Percentiles rank a stretch among this genome's conserved stretches.
Conservation (phyloP, 768 basidiomycete species). For the Serendipita sp. region DNA sequence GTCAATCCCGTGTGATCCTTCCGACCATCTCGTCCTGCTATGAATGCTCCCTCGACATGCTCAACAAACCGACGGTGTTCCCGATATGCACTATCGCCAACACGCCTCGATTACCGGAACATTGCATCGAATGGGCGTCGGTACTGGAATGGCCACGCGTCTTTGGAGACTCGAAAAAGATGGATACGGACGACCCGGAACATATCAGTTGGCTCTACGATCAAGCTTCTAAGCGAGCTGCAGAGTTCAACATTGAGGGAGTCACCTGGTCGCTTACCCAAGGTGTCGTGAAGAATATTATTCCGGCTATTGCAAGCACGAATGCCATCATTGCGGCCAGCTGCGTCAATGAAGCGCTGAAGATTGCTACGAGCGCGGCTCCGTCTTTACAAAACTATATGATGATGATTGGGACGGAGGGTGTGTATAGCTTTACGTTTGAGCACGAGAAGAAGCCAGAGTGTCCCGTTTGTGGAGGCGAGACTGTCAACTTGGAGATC, state of each 20-base stretch:
- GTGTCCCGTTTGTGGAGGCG: slow-evolving; percentile 95
- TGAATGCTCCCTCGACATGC: slow-evolving; percentile 95
- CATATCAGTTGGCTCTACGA: slow-evolving; percentile 90
- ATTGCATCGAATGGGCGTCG: slow-evolving; percentile 99
- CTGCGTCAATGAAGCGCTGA: slow-evolving; percentile 99
- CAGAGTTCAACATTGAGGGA: slow-evolving; percentile 93
- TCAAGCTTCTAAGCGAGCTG: slow-evolving; percentile 63
- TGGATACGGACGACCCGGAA: slow-evolving; percentile 95
- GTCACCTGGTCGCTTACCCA: slow-evolving; percentile 97
- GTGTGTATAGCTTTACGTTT: slow-evolving; percentile 94
- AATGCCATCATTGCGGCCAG: slow-evolving; percentile 94
- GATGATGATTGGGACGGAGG: slow-evolving; percentile 94
- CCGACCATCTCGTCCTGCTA: slow-evolving; percentile 94
- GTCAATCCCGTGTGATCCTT: slow-evolving; percentile 91
- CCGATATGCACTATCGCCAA: slow-evolving; percentile 99
- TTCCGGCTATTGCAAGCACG: slow-evolving; percentile 95
- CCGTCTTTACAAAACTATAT: slow-evolving; percentile 95
- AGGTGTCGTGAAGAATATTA: slow-evolving; percentile 98
- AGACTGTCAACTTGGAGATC: slow-evolving; percentile 58
- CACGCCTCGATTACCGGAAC: slow-evolving; percentile 92
- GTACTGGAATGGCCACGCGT: slow-evolving; percentile 97
- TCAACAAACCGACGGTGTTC: slow-evolving; percentile 91
- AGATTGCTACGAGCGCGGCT: slow-evolving; percentile 89
- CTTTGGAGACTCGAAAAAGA: slow-evolving; percentile 77
- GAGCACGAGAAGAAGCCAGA: slow-evolving; percentile 83